Base-by-base conservation (phyloP, 495 filamentous ascomycete genomes). In the Clohesyomyces aquaticus region DNA sequence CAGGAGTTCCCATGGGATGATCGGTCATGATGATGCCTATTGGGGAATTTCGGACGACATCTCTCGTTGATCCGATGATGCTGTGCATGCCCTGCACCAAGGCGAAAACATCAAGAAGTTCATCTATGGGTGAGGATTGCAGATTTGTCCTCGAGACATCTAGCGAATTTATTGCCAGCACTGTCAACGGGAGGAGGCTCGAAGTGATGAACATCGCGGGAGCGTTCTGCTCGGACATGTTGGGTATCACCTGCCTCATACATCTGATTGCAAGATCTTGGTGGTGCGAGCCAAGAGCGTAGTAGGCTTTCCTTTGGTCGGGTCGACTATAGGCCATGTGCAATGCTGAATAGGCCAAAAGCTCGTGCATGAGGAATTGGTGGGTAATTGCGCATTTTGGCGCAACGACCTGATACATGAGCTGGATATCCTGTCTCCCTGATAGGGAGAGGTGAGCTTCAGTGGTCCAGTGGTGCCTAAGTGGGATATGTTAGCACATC, bases 401-500 rank as follows among this genome's bases (percentile, higher is more conserved):
- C 2, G 59, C 59, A 6, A 10, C 27, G 14, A 56, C 14, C 47
- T 49, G 41, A 61, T 62, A 72, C 32, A 69, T 47, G 2, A 67
- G 1, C 16, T 46, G 35, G 6, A 66, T 42, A 25, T 70, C 63
- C 18, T 61, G 45, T 11, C 43, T 43, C 0, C n/a, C 19, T 16
- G 52, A 28, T 11, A 70, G 19, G 1, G 62, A 38, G 10, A 14
- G 9, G 32, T 28, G 38, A 0, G 67, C 53, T 29, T 55, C 43
- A 25, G 55, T 45, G n/a, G 53, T 66, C 67, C 67, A 70, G 26
- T 70, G 67, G 41, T 70, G 67, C 56, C 62, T 65, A 23, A 22
- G 1, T 38, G 11, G 4, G 19, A 42, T 2, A 11, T 57, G 23
- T 2, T n/a, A 9, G 19, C 14, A n/a, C 4, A 35, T 22, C n/a